Base-by-base conservation (phyloP, 148 eudicot genomes). In the Vaccinium macrocarpon region DNA sequence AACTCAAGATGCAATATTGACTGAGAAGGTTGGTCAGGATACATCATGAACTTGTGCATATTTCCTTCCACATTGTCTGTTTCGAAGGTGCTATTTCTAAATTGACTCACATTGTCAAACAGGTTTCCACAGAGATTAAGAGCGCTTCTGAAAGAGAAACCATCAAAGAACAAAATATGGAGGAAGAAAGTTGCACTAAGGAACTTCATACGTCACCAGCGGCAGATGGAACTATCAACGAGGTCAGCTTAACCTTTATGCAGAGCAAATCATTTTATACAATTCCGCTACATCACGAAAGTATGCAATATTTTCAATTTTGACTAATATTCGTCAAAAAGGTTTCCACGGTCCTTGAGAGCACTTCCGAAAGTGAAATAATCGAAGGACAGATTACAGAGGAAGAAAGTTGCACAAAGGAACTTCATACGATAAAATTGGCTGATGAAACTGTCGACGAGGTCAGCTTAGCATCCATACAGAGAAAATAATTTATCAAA, bases 161-260 rank as follows among this genome's bases (percentile, higher is more conserved):
- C 49, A 64, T 62, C 49, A 64, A 52, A 81, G 82, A 75, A 80
- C 18, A 61, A 35, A 50, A 3, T 18, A 38, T 0, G 16, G 38
- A 86, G 49, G 76, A 80, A 73, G 78, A 80, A 56, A 35, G 70
- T 62, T 57, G 59, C 57, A 27, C 55, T 15, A 83, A 48, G 56
- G 59, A 76, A 83, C 74, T 62, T 38, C 57, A 42, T 42, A 21
- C 14, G 23, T n/a, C 23, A 38, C 49, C 80, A 16, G 51, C 35
- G 15, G 81, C 55, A 83, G 80, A 79, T 38, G 71, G 8, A 49
- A 81, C 53, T 32, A 25, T 76, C 1, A 29, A 78, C 49, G 74
- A 86, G 88, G 88, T 87, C 80, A 86, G 84, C 62, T 59, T 52
- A 66, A 71, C 49, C 32, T 71, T 11, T 10, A 53, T 32, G 72